phyloP scores from a whole-genome alignment of 2,329 filamentous ascomycete genomes.

The Pseudogymnoascus sp. region DNA sequence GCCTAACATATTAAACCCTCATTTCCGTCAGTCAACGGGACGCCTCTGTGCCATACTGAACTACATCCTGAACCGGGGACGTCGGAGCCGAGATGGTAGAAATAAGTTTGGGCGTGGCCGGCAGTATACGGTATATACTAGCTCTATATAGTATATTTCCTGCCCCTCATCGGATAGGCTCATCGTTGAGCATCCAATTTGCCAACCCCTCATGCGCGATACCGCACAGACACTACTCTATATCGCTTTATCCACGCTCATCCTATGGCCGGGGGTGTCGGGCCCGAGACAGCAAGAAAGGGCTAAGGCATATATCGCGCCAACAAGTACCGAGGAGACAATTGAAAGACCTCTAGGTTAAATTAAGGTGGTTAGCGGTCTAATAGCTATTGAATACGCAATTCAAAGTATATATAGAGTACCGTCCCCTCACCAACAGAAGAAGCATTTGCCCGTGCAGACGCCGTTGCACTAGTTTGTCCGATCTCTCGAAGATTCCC shows the following conservation, averaged over 20 bases:
- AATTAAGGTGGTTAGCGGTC: not conserved
- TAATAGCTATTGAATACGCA: not conserved
- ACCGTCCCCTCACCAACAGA: not conserved
- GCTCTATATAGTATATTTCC: not conserved
- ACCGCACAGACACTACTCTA: not conserved
- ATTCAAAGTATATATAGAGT: not conserved
- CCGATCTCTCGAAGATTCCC: not conserved
- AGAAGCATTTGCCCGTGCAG: conserved; percentile 1
- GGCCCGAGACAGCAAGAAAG: not conserved
- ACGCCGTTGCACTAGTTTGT: not conserved
- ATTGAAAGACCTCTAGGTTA: not conserved
- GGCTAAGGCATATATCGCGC: not conserved
- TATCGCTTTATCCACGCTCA: not conserved
- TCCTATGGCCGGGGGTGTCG: not conserved
- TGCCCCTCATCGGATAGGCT: not conserved
- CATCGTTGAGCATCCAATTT: not conserved
- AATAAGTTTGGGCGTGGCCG: not conserved
- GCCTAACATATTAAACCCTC: not conserved
- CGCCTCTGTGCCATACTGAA: not conserved
- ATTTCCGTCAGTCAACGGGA: not conserved
- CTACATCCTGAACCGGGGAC: not conserved
- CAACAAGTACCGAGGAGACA: not conserved
- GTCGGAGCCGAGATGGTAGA: not conserved
- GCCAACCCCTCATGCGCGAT: not conserved
- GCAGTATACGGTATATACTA: not conserved